Percentiles rank a stretch among this genome's conserved stretches.
These are phyloP conservation scores for Saccharomyces mikatae DNA, from an alignment of 805 yeast species.

Conservation along the genomic window DNA sequence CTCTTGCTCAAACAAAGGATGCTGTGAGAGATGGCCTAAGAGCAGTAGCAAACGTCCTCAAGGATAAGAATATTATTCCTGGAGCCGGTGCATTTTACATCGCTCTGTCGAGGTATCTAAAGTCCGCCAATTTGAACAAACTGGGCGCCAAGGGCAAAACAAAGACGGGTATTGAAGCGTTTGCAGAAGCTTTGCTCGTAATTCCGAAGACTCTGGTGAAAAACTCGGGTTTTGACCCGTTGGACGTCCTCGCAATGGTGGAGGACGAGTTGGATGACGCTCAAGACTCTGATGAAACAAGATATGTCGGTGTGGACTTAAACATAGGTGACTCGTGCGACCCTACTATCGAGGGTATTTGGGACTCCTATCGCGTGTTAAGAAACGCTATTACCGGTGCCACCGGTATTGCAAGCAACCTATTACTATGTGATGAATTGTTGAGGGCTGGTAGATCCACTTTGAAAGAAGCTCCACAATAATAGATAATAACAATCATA, in stretches of 20 bases:
- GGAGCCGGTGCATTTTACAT: conserved; percentile 97
- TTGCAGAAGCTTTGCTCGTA: conserved; percentile 82
- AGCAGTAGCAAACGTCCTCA: conserved; percentile 84
- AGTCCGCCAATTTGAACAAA: conserved; percentile 40
- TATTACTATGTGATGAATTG: conserved; percentile 89
- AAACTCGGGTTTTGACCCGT: conserved; percentile 88
- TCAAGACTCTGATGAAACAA: conserved; percentile 43
- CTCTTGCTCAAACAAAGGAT: conserved; percentile 86
- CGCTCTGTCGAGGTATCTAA: conserved; percentile 65
- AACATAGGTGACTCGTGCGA: conserved; percentile 92
- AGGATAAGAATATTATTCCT: conserved; percentile 79
- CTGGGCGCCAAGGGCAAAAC: conserved; percentile 71
- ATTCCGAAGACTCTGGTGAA: conserved; percentile 88
- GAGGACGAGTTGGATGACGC: conserved; percentile 51
- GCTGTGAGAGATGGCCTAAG: conserved; percentile 96
- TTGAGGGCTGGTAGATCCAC: conserved; percentile 95
- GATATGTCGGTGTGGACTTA: conserved; percentile 84
- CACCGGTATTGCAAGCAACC: conserved; percentile 86
- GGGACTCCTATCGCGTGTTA: conserved; percentile 92
- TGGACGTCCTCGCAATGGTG: conserved; percentile 80
- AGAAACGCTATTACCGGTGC: conserved; percentile 91
- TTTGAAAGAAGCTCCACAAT: conserved; percentile 47
- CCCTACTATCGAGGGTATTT: conserved; percentile 87
- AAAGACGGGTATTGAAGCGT: conserved; percentile 86
- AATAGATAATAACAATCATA: conserved; percentile 3